Evolutionary conservation across 192 early-diverging fungal species (phyloP).

Genomic region (Anaeromyces robustus): DNA sequence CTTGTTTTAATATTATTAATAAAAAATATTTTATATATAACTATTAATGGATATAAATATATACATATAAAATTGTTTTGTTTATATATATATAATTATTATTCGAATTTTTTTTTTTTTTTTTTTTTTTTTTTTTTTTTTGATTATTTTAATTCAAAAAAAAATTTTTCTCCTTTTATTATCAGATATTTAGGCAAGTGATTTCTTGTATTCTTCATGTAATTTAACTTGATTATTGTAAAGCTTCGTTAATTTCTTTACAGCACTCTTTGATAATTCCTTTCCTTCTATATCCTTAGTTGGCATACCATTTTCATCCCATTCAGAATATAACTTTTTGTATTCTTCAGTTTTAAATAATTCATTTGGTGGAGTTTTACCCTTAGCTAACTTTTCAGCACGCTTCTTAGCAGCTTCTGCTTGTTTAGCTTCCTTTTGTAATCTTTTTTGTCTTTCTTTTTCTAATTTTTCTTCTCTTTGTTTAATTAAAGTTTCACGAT

Average conservation of each 20-base stretch:
- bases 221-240: constrained; percentile 74
- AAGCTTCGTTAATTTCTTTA: constrained; percentile 81
- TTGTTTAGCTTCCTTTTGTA: constrained; percentile 43
- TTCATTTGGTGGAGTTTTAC: constrained; percentile 54
- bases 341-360: constrained; percentile 59
- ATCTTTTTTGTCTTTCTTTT: constrained; percentile 9
- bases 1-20: too few species aligned
- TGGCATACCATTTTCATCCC: constrained; percentile 77
- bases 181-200: neutral
- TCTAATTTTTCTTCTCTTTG: constrained; percentile 31
- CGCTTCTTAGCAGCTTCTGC: constrained; percentile 48
- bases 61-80: too few species aligned
- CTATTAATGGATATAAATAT: too few species aligned
- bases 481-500: constrained; percentile 23
- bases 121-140: too few species aligned
- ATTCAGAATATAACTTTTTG: constrained; percentile 45
- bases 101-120: too few species aligned
- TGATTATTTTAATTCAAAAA: too few species aligned
- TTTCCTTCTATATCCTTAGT: constrained; percentile 67
- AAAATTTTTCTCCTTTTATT: too few species aligned
- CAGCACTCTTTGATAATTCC: constrained; percentile 63
- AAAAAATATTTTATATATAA: too few species aligned
- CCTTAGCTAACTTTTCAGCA: constrained; percentile 55
- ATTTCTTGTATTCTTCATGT: constrained; percentile 52
- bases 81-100: too few species aligned